Conservation (phyloP, 257 asterid species). For the Phtheirospermum japonicum region DNA sequence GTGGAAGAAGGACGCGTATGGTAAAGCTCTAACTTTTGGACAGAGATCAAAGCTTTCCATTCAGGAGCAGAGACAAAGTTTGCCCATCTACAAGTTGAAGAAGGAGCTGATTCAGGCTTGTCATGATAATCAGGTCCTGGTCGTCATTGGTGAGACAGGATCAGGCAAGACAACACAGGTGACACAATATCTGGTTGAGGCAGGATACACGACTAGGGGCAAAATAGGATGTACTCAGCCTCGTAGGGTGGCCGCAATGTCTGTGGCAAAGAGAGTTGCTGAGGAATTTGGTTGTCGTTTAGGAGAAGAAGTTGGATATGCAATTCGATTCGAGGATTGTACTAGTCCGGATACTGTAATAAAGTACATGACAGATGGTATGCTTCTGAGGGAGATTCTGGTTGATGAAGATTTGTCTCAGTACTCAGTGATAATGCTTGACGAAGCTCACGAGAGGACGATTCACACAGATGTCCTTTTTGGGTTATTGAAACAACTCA, state of each 20-base stretch:
- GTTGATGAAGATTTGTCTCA: conserved; percentile 78
- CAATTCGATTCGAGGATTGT: conserved; percentile 94
- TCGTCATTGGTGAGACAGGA: conserved; percentile 96
- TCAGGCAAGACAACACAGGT: conserved; percentile 96
- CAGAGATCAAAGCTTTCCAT: conserved; percentile 91
- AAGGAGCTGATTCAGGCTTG: conserved; percentile 82
- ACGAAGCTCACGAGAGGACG: conserved; percentile 95
- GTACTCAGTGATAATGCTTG: conserved; percentile 90
- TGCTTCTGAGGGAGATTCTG: conserved; percentile 91
- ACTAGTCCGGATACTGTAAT: conserved; percentile 95
- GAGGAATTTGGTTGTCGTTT: conserved; percentile 94
- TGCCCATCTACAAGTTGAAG: conserved; percentile 84
- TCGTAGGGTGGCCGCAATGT: conserved; percentile 97
- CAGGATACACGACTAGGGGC: conserved; percentile 89
- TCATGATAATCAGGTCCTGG: conserved; percentile 87
- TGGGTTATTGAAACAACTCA: conserved; percentile 71
- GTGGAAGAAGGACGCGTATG: conserved; percentile 95
- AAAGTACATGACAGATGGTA: conserved; percentile 97
- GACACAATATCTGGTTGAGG: conserved; percentile 93
- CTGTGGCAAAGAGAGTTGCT: conserved; percentile 98
- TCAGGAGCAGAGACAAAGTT: conserved; percentile 88
- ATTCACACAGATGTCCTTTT: conserved; percentile 84
- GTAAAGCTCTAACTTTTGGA: conserved; percentile 86
- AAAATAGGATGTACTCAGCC: conserved; percentile 96
- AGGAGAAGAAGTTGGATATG: conserved; percentile 96